These are phyloP conservation scores for Anacardium occidentale DNA, from an alignment of 345 rosid genomes.

Conservation along the genomic window DNA sequence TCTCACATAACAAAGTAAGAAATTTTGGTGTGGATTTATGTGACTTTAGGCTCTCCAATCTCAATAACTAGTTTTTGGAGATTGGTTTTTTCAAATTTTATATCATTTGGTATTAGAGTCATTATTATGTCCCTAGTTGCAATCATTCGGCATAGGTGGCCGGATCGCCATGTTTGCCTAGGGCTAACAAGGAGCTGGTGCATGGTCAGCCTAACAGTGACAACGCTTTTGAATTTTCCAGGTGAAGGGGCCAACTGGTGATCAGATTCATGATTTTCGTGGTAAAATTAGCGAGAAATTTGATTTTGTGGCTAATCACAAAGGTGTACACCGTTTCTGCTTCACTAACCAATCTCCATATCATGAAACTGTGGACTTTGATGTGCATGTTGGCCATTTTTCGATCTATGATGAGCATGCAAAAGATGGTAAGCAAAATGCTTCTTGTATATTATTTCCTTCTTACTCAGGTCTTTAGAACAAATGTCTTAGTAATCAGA, in stretches of 20 bases:
- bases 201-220: not conserved
- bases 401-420: constrained; percentile 65
- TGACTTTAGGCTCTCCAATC: too few species aligned
- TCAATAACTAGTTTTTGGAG: too few species aligned
- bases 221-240: constrained; percentile 24
- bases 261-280: constrained; percentile 56
- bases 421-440: constrained; percentile 53
- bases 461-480: not conserved
- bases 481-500: too few species aligned
- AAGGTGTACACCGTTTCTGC: constrained; percentile 68
- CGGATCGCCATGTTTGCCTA: too few species aligned
- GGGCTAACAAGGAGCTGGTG: too few species aligned
- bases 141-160: too few species aligned
- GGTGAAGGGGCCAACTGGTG: constrained; percentile 67
- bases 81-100: too few species aligned
- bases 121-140: too few species aligned
- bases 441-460: not conserved
- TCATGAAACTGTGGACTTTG: constrained; percentile 69
- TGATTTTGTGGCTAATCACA: constrained; percentile 55
- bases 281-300: constrained; percentile 68
- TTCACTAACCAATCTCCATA: constrained; percentile 73
- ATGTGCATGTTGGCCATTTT: constrained; percentile 64
- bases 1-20: too few species aligned
- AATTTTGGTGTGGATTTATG: too few species aligned
- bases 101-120: too few species aligned